phyloP scores from a whole-genome alignment of 2,329 filamentous ascomycete genomes.

The Dactylellina haptotyla region DNA sequence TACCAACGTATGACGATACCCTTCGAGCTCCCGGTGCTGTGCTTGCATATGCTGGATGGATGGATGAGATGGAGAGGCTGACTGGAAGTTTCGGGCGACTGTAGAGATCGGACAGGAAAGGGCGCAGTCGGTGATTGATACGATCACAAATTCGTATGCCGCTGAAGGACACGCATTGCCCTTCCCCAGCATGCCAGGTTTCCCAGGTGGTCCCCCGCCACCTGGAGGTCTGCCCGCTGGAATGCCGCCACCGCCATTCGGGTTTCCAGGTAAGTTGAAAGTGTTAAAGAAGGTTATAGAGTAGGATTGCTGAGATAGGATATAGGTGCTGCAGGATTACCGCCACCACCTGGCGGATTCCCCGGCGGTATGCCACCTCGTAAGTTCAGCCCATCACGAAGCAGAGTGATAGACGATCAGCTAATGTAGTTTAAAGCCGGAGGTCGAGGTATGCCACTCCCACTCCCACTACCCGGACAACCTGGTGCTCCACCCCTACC shows the following conservation, averaged over 20 bases:
- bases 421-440: conserved; percentile 21
- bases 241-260: conserved; percentile 68
- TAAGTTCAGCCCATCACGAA: conserved; percentile 13
- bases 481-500: conserved; percentile 48
- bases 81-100: neutral
- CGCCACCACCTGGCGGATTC: conserved; percentile 47
- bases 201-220: conserved; percentile 70
- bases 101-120: conserved; percentile 97
- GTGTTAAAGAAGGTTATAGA: conserved; percentile 4
- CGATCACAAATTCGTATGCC: conserved; percentile 93
- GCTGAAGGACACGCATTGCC: conserved; percentile 82
- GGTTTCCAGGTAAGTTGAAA: conserved; percentile 69
- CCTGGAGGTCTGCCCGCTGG: conserved; percentile 59
- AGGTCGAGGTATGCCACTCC: conserved; percentile 52
- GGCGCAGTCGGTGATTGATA: conserved; percentile 97
- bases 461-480: conserved; percentile 48
- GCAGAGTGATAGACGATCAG: neutral
- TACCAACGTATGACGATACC: conserved; percentile 78
- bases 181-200: conserved; percentile 77
- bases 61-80: conserved; percentile 3
- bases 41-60: neutral
- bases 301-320: neutral
- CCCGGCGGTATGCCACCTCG: conserved; percentile 60
- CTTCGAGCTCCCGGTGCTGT: neutral
- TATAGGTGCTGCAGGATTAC: conserved; percentile 36